Evolutionary conservation across 78 protist genomes (phyloP), one percentile per base, ranked within the genome.

Genomic region (Thecamonas trahens): DNA sequence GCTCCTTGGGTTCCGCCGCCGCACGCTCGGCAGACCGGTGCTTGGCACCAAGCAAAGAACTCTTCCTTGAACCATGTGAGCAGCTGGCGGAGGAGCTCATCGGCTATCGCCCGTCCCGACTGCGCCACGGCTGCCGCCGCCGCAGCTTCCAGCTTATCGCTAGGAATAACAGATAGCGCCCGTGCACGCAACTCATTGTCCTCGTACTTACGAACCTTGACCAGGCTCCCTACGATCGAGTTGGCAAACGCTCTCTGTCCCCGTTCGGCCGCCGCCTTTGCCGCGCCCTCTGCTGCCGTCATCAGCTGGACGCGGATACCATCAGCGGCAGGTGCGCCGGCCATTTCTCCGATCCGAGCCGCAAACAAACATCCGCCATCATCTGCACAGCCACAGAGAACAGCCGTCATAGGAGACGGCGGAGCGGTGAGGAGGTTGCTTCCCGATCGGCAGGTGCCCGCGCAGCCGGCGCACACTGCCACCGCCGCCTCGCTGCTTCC

Each of bases 31-130:
- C 84, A 79, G 5, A 8, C 24, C 29, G 67, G 68, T n/a, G 7
- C 1, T 32, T 72, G 29, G 31, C 57, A 62, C 84, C 84, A 79
- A 17, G 37, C 4, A 50, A 78, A 70, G 58, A 79, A 79, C 0
- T 63, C 67, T 8, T 0, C 9, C 58, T 79, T 79, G 58, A 67
- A 79, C 84, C 84, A 79, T 2, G 1, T 29, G 44, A 79, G 28
- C 57, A 79, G 54, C 49, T 60, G 55, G 13, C 0, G 1, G 24
- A 77, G 29, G 40, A 60, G 38, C 49, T 4, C 55, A 28, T 60
- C 63, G 13, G n/a, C n/a, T n/a, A n/a, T n/a, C n/a, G n/a, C n/a
- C n/a, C n/a, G n/a, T n/a, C 47, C 47, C 11, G 22, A 6, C 47
- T 42, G 22, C 47, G 47, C 47, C 47, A 11, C 47, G 22, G 47